A percentile compares a stretch with the other conserved stretches of the same genome.
These are phyloP conservation scores for Thelonectria olida DNA, from an alignment of 2,329 filamentous ascomycete species.

Conservation along the genomic window DNA sequence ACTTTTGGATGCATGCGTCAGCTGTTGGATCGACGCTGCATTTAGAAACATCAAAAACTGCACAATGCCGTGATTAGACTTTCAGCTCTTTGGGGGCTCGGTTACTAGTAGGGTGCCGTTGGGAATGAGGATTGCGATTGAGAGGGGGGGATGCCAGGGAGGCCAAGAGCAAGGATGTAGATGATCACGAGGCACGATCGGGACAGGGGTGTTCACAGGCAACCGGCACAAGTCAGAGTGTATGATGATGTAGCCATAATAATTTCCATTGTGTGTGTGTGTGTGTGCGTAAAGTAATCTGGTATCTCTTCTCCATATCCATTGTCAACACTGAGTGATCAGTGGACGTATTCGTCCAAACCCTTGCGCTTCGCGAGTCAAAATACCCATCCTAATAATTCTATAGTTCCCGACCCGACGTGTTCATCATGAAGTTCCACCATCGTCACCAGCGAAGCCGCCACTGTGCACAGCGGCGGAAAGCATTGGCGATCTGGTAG, in stretches of 20 bases:
- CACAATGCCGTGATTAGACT: slow-evolving; percentile 13
- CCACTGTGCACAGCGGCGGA: slow-evolving; percentile 12
- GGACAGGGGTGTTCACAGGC: slow-evolving; percentile 29
- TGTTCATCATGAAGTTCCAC: slow-evolving; percentile 38
- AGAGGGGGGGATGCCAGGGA: slow-evolving; percentile 31
- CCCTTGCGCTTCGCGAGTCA: slow-evolving; percentile 27
- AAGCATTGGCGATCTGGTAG: slow-evolving; percentile 21
- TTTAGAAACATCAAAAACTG: slow-evolving; percentile 15
- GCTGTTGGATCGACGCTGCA: slow-evolving; percentile 24
- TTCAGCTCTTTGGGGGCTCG: slow-evolving; percentile 9
- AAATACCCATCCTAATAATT: slow-evolving; percentile 36
- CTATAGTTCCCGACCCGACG: slow-evolving; percentile 41
- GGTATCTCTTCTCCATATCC: slow-evolving; percentile 41
- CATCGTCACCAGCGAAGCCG: slow-evolving; percentile 12
- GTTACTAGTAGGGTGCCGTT: neutral
- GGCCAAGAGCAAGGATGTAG: slow-evolving; percentile 31
- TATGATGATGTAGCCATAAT: slow-evolving; percentile 24
- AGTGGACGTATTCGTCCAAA: slow-evolving; percentile 39
- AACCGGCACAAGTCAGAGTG: slow-evolving; percentile 6
- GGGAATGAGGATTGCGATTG: neutral
- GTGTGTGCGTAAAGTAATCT: slow-evolving; percentile 33
- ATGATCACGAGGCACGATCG: slow-evolving; percentile 40
- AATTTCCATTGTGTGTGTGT: slow-evolving; percentile 22
- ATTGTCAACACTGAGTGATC: slow-evolving; percentile 40
- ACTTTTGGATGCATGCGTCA: slow-evolving; percentile 8